phyloP scores from a whole-genome alignment of 1,284 basidiomycete species.

The Wallemia mellicola region DNA sequence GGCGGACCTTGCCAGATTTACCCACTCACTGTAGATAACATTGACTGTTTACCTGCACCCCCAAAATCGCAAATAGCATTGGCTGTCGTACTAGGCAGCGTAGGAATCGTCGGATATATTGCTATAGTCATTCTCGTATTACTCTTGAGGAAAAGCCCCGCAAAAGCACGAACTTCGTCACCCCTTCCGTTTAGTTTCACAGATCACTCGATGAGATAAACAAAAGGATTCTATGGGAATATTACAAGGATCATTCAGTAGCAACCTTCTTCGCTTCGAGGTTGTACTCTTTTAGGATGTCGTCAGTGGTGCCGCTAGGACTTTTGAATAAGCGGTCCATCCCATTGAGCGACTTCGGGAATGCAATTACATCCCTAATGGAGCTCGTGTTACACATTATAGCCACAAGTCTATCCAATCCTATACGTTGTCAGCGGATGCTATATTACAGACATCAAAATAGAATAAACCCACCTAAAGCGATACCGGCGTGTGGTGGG shows the following conservation, averaged over 20 bases:
- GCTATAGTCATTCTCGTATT: no score
- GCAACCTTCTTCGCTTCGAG: neutral
- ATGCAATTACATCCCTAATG: conserved; percentile 84
- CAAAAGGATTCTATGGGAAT: no score
- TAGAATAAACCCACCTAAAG: conserved; percentile 39
- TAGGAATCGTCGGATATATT: no score
- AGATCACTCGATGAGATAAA: neutral
- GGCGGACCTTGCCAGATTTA: no score
- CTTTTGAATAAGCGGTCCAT: conserved; percentile 54
- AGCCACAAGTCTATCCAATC: conserved; percentile 71
- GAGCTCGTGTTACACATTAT: conserved; percentile 55
- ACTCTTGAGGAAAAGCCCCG: no score
- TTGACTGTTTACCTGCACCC: no score
- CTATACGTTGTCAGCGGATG: no score
- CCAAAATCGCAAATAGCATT: no score
- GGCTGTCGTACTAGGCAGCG: no score
- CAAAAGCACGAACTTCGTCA: neutral
- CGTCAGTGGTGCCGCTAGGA: neutral
- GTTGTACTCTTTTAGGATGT: neutral
- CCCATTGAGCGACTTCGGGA: conserved; percentile 62
- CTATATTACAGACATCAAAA: no score
- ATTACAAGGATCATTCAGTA: neutral
- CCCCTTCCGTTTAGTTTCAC: neutral
- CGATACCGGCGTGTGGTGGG: conserved; percentile 84
- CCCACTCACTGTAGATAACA: no score